Evolutionary conservation across 257 asterid species (phyloP).

Genomic region (Rehmannia glutinosa): DNA sequence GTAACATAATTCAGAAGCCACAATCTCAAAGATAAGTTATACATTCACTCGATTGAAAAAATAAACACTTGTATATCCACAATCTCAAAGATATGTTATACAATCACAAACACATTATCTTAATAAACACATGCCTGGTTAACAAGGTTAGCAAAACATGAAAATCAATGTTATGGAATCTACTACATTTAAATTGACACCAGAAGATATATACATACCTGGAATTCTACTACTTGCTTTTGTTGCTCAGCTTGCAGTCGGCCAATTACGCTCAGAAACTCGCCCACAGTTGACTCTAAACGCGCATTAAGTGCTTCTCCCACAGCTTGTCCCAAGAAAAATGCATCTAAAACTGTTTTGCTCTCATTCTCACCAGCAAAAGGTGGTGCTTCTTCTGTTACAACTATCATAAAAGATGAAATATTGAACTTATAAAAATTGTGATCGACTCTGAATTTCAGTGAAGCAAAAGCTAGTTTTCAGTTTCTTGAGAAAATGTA

Average conservation of each 20-base stretch:
- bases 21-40: no score
- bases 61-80: no score
- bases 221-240: constrained; percentile 70
- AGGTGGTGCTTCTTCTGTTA: constrained; percentile 12
- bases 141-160: no score
- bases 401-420: not conserved
- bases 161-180: no score
- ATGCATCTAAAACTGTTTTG: constrained; percentile 68
- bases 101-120: no score
- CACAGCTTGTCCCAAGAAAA: constrained; percentile 91
- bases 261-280: constrained; percentile 66
- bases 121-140: no score
- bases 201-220: constrained; percentile 43
- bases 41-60: no score
- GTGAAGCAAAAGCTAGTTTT: no score
- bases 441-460: no score
- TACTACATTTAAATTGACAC: no score
- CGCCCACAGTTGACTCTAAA: constrained; percentile 71
- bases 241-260: constrained; percentile 86
- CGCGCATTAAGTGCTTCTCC: constrained; percentile 81
- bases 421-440: not conserved
- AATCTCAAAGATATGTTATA: no score
- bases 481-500: no score
- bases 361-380: constrained; percentile 70
- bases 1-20: constrained; percentile 4